These are phyloP conservation scores for Botryotinia globosa DNA, from an alignment of 2,329 filamentous ascomycete genomes.

Conservation along the genomic window DNA sequence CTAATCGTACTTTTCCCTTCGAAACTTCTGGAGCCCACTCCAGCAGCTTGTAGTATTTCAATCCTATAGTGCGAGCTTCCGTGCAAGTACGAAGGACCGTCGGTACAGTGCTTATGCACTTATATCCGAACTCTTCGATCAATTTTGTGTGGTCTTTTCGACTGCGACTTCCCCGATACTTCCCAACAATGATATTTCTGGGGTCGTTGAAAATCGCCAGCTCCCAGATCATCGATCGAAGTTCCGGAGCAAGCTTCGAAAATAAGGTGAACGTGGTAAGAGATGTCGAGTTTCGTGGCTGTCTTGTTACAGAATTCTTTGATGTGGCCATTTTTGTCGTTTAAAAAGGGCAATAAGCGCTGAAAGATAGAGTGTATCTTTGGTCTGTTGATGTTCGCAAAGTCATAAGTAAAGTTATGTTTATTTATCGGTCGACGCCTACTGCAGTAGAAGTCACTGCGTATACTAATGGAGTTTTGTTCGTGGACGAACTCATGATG, in stretches of 20 bases:
- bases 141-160: background rate
- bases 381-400: background rate
- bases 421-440: background rate
- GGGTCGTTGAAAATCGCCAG: background rate
- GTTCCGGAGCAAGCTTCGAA: background rate
- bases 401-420: background rate
- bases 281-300: background rate
- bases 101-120: background rate
- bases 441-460: background rate
- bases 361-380: background rate
- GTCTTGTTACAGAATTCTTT: background rate
- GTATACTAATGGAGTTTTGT: background rate
- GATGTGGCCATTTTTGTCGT: background rate
- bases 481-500: background rate
- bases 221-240: background rate
- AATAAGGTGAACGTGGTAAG: background rate
- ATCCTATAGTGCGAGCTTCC: background rate
- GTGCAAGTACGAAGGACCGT: background rate
- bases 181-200: background rate
- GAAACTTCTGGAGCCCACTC: background rate
- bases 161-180: rapidly evolving
- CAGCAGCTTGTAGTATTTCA: background rate
- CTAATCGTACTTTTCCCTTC: rapidly evolving
- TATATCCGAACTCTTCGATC: background rate
- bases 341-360: background rate